phyloP scores from a whole-genome alignment of 257 asterid species.

The Schizonepeta tenuifolia region DNA sequence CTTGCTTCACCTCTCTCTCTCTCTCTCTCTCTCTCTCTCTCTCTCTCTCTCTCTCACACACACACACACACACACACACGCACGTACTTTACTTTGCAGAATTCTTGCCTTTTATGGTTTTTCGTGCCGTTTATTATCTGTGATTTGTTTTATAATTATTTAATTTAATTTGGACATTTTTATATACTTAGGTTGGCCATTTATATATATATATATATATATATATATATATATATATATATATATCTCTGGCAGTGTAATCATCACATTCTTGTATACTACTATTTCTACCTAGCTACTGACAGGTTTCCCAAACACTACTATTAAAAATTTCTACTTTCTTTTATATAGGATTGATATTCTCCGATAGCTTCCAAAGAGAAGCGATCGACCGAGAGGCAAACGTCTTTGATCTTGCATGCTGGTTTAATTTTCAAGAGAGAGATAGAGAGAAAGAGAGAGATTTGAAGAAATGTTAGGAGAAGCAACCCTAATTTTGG shows the following conservation, averaged over 20 bases:
- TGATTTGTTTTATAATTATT: slow-evolving; percentile 21
- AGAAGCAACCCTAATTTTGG: slow-evolving; percentile 44
- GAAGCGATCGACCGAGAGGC: slow-evolving; percentile 20
- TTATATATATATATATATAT: not conserved
- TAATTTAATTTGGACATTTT: not conserved
- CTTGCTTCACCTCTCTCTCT: slow-evolving; percentile 5
- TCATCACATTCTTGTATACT: slow-evolving; percentile 45
- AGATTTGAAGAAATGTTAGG: slow-evolving; percentile 26
- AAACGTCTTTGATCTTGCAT: slow-evolving; percentile 30
- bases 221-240: too few relatives aligned
- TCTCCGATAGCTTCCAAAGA: slow-evolving; percentile 41
- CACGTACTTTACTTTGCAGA: slow-evolving; percentile 39
- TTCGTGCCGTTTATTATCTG: slow-evolving; percentile 30
- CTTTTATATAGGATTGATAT: slow-evolving; percentile 30
- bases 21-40: too few relatives aligned
- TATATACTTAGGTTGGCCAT: slow-evolving; percentile 29
- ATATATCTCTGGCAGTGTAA: slow-evolving; percentile 34
- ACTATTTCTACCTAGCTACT: slow-evolving; percentile 36
- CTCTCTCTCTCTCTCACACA: too few relatives aligned
- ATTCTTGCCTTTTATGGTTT: slow-evolving; percentile 35
- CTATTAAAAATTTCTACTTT: slow-evolving; percentile 9
- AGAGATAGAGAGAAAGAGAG: not conserved
- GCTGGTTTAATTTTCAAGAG: slow-evolving; percentile 24
- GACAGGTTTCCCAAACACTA: slow-evolving; percentile 31
- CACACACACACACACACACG: slow-evolving; percentile 9